Evolutionary conservation across 495 filamentous ascomycete species (phyloP), one percentile per base, ranked within the genome.

Genomic region (Bacidia gigantensis): DNA sequence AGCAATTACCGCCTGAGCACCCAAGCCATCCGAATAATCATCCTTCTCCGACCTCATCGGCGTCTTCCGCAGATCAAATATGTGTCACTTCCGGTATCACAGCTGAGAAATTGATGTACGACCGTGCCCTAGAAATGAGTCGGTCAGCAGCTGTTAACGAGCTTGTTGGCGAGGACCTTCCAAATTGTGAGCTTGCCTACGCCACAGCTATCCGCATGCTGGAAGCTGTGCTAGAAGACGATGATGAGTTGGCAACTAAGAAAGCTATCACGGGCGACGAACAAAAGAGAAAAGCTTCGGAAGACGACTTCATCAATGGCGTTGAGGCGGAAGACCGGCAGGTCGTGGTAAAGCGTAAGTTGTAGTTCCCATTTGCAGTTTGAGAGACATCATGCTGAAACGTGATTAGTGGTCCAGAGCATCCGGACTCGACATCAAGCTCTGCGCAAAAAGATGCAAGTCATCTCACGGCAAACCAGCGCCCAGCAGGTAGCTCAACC

Each of bases 51-150:
- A 75, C 74, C 25, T 65, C 63, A 25, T 74, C 72, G 2, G 66
- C 67, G 9, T 63, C 66, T 17, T 80, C 77, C 29, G 73, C 79
- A 2, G 86, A 84, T 49, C 68, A 70, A 50, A 82, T 87, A 18
- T 69, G 78, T n/a, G 75, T 81, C 12, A 81, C 75, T 42, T 67
- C 74, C 0, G 90, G 90, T 3, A 79, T 96, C 39, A 95, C 89
- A 20, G 92, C 92, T 0, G 92, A 96, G 68, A 94, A 87, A 66
- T 67, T 98, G 45, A 98, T 98, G 93, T 98, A 95, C 58, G 93
- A 98, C 56, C 86, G 92, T 12, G 92, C 92, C 2, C 67, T 95
- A 21, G 92, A 98, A 64, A 95, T 98, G 92, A 95, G 87, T 58
- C 81, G 88, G 35, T 77, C 86, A 1, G 89, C 92, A 3, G 92